A percentile compares a stretch with the other conserved stretches of the same genome.
Conservation (phyloP, 148 eudicot species). For the Mesembryanthemum crystallinum region DNA sequence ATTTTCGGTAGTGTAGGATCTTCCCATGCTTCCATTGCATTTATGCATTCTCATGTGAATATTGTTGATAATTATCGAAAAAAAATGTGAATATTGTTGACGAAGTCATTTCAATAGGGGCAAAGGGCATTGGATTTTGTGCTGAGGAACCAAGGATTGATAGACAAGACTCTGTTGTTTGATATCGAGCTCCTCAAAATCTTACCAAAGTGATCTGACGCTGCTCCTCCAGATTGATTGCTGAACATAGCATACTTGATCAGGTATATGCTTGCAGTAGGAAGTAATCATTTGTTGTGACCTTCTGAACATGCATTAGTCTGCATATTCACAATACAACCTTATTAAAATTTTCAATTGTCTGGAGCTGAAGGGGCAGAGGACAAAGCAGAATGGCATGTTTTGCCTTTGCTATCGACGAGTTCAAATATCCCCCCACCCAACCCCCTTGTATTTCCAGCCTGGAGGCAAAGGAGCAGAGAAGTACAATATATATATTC, state of each 20-base stretch:
- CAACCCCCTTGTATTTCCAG: neutral
- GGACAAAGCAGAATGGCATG: neutral
- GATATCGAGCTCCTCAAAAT: slow-evolving; percentile 97
- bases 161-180: slow-evolving; percentile 91
- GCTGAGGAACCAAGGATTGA: slow-evolving; percentile 84
- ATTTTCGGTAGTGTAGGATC: slow-evolving; percentile 61
- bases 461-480: neutral
- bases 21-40: slow-evolving; percentile 6
- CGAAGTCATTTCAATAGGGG: slow-evolving; percentile 47
- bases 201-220: slow-evolving; percentile 40
- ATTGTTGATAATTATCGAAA: too few relatives aligned
- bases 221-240: neutral
- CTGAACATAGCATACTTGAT: neutral
- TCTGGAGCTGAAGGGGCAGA: neutral
- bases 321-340: neutral
- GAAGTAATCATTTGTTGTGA: neutral
- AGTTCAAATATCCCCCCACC: too few relatives aligned
- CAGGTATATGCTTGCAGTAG: neutral
- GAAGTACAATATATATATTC: neutral
- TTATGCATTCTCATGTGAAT: neutral
- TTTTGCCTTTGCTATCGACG: neutral
- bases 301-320: neutral
- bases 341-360: neutral
- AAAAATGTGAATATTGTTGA: neutral
- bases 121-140: slow-evolving; percentile 96